These are phyloP conservation scores for Neofusicoccum umdonicola DNA, from an alignment of 2,329 filamentous ascomycete genomes.

Conservation along the genomic window DNA sequence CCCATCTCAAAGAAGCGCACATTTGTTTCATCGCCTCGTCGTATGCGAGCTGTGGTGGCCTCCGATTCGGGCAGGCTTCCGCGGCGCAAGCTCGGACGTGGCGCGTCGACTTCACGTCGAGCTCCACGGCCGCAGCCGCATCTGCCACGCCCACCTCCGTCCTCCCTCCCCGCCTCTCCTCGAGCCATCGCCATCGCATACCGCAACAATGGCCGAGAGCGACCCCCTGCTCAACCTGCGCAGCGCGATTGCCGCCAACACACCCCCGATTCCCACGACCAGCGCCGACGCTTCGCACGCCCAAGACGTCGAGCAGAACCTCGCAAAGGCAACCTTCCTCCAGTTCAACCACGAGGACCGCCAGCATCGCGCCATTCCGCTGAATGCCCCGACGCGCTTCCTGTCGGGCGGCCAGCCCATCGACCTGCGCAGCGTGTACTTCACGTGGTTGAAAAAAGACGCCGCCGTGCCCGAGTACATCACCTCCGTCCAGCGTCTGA, in stretches of 20 bases:
- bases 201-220: slow-evolving; percentile 53
- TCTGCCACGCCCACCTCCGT: neutral
- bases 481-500: slow-evolving; percentile 73
- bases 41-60: neutral
- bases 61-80: neutral
- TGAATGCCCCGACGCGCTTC: slow-evolving; percentile 80
- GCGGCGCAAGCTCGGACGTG: slow-evolving; percentile 11
- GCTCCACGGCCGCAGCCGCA: slow-evolving; percentile 1
- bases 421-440: slow-evolving; percentile 91
- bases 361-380: slow-evolving; percentile 59
- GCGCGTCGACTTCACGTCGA: slow-evolving; percentile 8
- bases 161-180: neutral
- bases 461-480: slow-evolving; percentile 89
- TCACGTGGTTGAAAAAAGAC: slow-evolving; percentile 93
- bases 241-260: slow-evolving; percentile 71
- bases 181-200: slow-evolving; percentile 4
- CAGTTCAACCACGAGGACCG: slow-evolving; percentile 63
- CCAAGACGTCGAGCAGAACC: slow-evolving; percentile 58
- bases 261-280: slow-evolving; percentile 70
- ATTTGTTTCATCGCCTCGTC: too few species aligned
- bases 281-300: slow-evolving; percentile 62
- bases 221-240: slow-evolving; percentile 84
- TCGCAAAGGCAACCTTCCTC: slow-evolving; percentile 57
- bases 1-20: too few species aligned
- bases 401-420: slow-evolving; percentile 67